phyloP scores from a whole-genome alignment of 1,284 basidiomycete genomes.

The Cryptococcus sp. region DNA sequence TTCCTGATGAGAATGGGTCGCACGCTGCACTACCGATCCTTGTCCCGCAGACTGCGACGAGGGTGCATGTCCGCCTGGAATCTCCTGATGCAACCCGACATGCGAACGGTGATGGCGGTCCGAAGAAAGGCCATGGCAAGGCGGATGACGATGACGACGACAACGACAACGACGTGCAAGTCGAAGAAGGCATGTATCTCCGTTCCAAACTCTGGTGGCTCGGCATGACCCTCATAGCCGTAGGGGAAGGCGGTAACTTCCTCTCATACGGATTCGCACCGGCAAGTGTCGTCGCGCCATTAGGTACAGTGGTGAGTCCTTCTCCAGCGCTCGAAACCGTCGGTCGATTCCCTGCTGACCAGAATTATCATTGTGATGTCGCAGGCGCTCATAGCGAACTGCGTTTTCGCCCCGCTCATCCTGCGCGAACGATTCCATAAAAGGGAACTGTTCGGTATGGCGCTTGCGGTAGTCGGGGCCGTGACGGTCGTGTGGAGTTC shows the following conservation, averaged over 20 bases:
- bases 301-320: conserved; percentile 74
- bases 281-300: conserved; percentile 89
- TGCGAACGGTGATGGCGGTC: background rate
- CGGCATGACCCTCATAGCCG: conserved; percentile 83
- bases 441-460: conserved; percentile 84
- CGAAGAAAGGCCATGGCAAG: background rate
- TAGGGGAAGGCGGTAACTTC: conserved; percentile 92
- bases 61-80: too few relatives aligned
- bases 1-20: too few relatives aligned
- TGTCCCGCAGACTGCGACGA: too few relatives aligned
- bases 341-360: too few relatives aligned
- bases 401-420: conserved; percentile 86
- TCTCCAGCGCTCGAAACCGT: too few relatives aligned
- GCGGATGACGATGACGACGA: conserved; percentile 4
- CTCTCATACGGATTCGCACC: conserved; percentile 86
- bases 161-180: conserved; percentile 51
- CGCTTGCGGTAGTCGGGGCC: conserved; percentile 78
- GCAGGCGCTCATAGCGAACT: conserved; percentile 82
- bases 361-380: background rate
- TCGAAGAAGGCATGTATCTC: conserved; percentile 64
- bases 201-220: conserved; percentile 88
- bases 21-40: too few relatives aligned
- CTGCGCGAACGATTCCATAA: conserved; percentile 58
- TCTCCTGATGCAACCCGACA: background rate
- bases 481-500: conserved; percentile 85